These are phyloP conservation scores for Hymenoscyphus occultus DNA, from an alignment of 2,329 filamentous ascomycete species.

Conservation along the genomic window DNA sequence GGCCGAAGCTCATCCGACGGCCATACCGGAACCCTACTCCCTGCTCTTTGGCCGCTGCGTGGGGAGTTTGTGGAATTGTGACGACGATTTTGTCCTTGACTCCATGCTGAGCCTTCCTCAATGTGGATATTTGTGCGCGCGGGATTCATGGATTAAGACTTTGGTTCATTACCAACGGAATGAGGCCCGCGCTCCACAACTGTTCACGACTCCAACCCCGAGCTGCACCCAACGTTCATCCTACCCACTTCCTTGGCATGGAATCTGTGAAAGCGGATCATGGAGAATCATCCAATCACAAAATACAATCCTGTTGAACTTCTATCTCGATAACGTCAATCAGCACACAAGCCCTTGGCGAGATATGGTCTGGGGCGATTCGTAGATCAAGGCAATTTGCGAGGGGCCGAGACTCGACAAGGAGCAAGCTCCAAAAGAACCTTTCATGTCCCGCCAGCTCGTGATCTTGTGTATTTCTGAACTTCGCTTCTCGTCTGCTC, in stretches of 20 bases:
- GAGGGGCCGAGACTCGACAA: background rate
- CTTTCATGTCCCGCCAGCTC: background rate
- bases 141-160: no score
- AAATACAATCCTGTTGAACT: background rate
- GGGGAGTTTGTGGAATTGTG: background rate
- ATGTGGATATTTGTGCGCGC: no score
- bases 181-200: background rate
- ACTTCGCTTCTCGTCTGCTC: background rate
- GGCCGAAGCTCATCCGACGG: conserved; percentile 1
- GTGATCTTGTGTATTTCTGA: background rate
- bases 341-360: conserved; percentile 3
- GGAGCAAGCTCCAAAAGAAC: conserved; percentile 1
- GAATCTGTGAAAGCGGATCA: background rate
- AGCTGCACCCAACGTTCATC: background rate
- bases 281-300: background rate
- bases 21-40: background rate
- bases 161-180: background rate
- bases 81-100: background rate
- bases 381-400: conserved; percentile 1
- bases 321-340: conserved; percentile 2
- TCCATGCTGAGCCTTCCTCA: background rate
- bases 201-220: background rate
- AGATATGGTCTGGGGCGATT: background rate
- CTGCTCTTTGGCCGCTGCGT: background rate
- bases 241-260: conserved; percentile 1